A percentile compares a stretch with the other conserved stretches of the same genome.
phyloP scores from a whole-genome alignment of 164 flowering plant species.

The Vitis riparia region DNA sequence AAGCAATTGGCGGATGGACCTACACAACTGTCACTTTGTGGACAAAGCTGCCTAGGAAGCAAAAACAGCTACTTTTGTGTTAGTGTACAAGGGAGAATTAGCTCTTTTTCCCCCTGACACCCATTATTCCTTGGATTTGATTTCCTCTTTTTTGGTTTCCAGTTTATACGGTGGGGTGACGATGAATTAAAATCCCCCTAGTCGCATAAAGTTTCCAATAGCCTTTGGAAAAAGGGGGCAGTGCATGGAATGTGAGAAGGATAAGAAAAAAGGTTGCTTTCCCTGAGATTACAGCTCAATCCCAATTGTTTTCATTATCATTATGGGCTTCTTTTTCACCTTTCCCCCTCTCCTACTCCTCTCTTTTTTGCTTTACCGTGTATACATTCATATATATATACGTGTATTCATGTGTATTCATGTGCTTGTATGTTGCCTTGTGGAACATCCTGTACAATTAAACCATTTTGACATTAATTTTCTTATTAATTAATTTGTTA shows the following conservation, averaged over 20 bases:
- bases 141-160: slow-evolving; percentile 1
- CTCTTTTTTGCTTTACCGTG: background rate
- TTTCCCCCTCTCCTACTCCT: background rate
- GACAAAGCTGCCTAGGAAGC: slow-evolving; percentile 12
- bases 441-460: too few relatives aligned
- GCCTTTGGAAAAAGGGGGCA: slow-evolving; percentile 8
- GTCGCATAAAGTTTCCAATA: background rate
- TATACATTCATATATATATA: background rate
- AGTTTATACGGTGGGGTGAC: background rate
- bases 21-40: slow-evolving; percentile 18
- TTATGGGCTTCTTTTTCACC: background rate
- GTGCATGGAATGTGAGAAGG: background rate
- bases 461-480: too few relatives aligned
- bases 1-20: slow-evolving; percentile 12
- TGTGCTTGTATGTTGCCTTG: background rate
- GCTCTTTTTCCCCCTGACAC: slow-evolving; percentile 7
- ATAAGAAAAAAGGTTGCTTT: slow-evolving; percentile 3
- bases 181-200: background rate
- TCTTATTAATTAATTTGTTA: too few relatives aligned
- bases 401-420: too few relatives aligned
- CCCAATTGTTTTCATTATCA: slow-evolving; percentile 2
- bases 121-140: slow-evolving; percentile 17
- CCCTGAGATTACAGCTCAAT: slow-evolving; percentile 11
- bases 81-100: slow-evolving; percentile 9
- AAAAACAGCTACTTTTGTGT: slow-evolving; percentile 13